Evolutionary conservation across 1,284 basidiomycete genomes (phyloP), one percentile per base, ranked within the genome.

Genomic region (Peniophora sp.): DNA sequence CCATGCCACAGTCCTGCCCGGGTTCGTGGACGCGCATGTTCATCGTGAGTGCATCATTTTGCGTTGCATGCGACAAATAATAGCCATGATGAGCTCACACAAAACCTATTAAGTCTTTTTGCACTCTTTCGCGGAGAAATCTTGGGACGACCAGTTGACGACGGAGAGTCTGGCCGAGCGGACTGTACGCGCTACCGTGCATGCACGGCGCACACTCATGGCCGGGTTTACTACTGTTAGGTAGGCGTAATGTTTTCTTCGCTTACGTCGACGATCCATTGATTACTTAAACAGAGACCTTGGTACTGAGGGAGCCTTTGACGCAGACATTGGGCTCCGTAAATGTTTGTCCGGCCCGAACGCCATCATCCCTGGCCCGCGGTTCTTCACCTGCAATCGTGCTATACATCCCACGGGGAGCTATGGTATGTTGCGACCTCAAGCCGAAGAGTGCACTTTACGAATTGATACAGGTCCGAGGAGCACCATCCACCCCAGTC

Each of bases 191-290:
- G 83, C 83, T 1, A 78, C 79, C 0, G 71, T 77, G 2, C 83
- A 85, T 55, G 83, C 82, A 1, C 72, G 66, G 36, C 66, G 69
- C 48, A 86, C 81, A 2, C 66, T 85, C 9, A 68, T 80, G 67
- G 80, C 81, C 5, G 84, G 83, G 1, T 87, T 75, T 61, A 85
- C 84, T 0, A 74, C 79, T 6, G 81, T 85, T n/a, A 68, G 79
- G 81, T 81, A 39, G 44, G 70, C 60, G 3, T 11, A 6, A n/a
- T 23, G 14, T 17, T 27, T 14, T 24, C 34, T 5, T 17, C 5
- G 38, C 38, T 41, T 16, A 16, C 5, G 38, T 8, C 8, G n/a
- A 8, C 6, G 8, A 23, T n/a, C n/a, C 14, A 6, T 8, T 8
- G 5, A 22, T 45, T 22, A 9, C n/a, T 25, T 22, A 41, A 6